Percentiles rank a stretch among this genome's conserved stretches.
Evolutionary conservation across 1,139 yeast genomes (phyloP).

Genomic region (Taphrina deformans): DNA sequence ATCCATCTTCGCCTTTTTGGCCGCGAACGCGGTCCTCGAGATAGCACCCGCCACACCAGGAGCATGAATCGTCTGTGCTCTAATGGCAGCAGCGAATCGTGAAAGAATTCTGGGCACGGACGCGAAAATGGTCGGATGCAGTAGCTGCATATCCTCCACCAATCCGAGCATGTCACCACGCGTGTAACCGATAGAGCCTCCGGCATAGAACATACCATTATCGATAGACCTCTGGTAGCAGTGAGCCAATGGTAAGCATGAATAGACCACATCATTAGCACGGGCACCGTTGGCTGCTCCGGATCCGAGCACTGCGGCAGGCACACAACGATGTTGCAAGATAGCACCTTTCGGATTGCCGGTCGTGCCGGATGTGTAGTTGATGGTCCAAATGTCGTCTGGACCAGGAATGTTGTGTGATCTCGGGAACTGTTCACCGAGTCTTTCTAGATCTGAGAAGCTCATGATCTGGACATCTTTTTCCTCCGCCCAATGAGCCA

Average conservation of each 20-base stretch:
- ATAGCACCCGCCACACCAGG: slow-evolving; percentile 46
- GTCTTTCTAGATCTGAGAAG: slow-evolving; percentile 49
- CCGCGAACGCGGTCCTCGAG: slow-evolving; percentile 48
- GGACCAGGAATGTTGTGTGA: slow-evolving; percentile 56
- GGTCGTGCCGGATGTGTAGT: slow-evolving; percentile 78
- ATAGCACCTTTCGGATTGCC: slow-evolving; percentile 76
- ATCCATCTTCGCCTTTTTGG: slow-evolving; percentile 47
- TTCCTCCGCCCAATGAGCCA: slow-evolving; percentile 45
- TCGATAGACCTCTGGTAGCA: slow-evolving; percentile 56
- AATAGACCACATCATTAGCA: slow-evolving; percentile 43
- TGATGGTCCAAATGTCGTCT: slow-evolving; percentile 61
- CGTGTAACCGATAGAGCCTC: slow-evolving; percentile 52
- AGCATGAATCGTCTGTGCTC: slow-evolving; percentile 47
- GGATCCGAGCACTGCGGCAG: slow-evolving; percentile 51
- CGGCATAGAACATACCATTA: slow-evolving; percentile 40
- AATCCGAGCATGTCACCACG: slow-evolving; percentile 52
- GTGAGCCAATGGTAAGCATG: slow-evolving; percentile 69
- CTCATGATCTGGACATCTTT: slow-evolving; percentile 50
- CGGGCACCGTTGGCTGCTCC: slow-evolving; percentile 38
- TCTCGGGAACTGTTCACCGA: slow-evolving; percentile 56
- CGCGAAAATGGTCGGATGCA: slow-evolving; percentile 57
- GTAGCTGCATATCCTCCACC: slow-evolving; percentile 57
- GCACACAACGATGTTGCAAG: slow-evolving; percentile 56
- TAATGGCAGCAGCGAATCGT: slow-evolving; percentile 59
- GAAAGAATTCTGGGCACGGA: slow-evolving; percentile 69